These are phyloP conservation scores for Cutaneotrichosporon mucoides DNA, from an alignment of 1,284 basidiomycete genomes.

Conservation along the genomic window DNA sequence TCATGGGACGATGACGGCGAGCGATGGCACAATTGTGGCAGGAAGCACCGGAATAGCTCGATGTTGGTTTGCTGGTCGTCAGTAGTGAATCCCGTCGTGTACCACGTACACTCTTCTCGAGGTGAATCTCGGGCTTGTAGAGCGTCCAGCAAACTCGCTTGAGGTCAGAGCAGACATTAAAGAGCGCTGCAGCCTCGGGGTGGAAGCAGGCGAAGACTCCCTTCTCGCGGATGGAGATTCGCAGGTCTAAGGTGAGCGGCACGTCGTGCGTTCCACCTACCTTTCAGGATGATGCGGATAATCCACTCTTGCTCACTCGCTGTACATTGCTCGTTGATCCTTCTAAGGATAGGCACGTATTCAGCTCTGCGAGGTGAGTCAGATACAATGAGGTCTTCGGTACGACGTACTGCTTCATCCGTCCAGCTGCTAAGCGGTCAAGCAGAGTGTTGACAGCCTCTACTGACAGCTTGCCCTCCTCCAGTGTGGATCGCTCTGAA, in stretches of 20 bases:
- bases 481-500: slow-evolving; percentile 73
- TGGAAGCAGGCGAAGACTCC: slow-evolving; percentile 83
- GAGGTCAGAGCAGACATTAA: slow-evolving; percentile 90
- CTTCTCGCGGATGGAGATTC: slow-evolving; percentile 59
- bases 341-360: slow-evolving; percentile 68
- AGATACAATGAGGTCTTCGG: background rate
- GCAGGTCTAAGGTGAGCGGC: slow-evolving; percentile 41
- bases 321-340: slow-evolving; percentile 70
- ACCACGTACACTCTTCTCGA: slow-evolving; percentile 54
- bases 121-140: slow-evolving; percentile 44
- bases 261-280: slow-evolving; percentile 17
- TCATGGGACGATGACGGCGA: slow-evolving; percentile 67
- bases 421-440: slow-evolving; percentile 58
- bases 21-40: slow-evolving; percentile 88
- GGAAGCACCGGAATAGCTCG: slow-evolving; percentile 74
- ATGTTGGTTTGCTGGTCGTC: slow-evolving; percentile 66
- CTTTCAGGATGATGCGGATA: slow-evolving; percentile 86
- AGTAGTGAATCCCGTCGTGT: background rate
- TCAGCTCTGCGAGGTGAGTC: slow-evolving; percentile 55
- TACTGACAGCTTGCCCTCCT: slow-evolving; percentile 67
- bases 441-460: slow-evolving; percentile 74
- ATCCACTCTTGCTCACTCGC: slow-evolving; percentile 87
- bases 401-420: slow-evolving; percentile 30
- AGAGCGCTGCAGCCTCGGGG: slow-evolving; percentile 81
- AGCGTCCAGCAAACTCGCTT: slow-evolving; percentile 73